Base-by-base conservation (phyloP, 495 filamentous ascomycete species). In the Barbatosphaeria neglecta region DNA sequence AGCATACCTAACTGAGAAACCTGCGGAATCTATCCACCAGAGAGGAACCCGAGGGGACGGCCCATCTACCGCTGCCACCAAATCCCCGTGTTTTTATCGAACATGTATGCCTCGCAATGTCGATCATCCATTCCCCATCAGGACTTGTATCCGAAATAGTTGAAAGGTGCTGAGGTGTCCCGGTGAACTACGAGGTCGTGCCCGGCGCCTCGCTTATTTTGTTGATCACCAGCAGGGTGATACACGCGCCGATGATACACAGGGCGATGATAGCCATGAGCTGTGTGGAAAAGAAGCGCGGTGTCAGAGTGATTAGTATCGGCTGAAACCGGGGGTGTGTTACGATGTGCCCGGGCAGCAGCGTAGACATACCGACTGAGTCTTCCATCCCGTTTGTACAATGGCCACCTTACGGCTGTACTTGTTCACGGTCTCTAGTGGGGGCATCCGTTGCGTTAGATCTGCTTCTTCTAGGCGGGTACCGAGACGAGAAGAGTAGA, bases 311-410 rank as follows among this genome's bases (percentile, higher is more conserved):
- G n/a, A n/a, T n/a, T n/a, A n/a, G n/a, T n/a, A n/a, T n/a, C n/a
- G n/a, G n/a, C n/a, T n/a, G n/a, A n/a, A n/a, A n/a, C n/a, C n/a
- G n/a, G n/a, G n/a, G n/a, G n/a, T n/a, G n/a, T n/a, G n/a, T n/a
- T n/a, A 11, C 22, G 18, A 22, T 17, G 10, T 41, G 22, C 7
- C n/a, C 1, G n/a, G 13, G 0, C 33, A 22, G 39, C 6, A 17
- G 22, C 1, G 16, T 18, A 33, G 18, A 17, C 16, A 33, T 55
- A 88, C 84, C 19, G 78, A 58, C 62, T 95, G 89, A 28, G 92
- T 96, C 67, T 88, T 94, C 82, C 85, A 90, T 25, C 92, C 92
- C 41, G 80, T 86, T 66, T 98, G 92, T 28, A 97, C 92, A 46
- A 98, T 71, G 0, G 92, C 92, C 22, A 73, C 69, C 52, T 82